phyloP scores from a whole-genome alignment of 495 filamentous ascomycete species.

The Penicillium egyptiacum region DNA sequence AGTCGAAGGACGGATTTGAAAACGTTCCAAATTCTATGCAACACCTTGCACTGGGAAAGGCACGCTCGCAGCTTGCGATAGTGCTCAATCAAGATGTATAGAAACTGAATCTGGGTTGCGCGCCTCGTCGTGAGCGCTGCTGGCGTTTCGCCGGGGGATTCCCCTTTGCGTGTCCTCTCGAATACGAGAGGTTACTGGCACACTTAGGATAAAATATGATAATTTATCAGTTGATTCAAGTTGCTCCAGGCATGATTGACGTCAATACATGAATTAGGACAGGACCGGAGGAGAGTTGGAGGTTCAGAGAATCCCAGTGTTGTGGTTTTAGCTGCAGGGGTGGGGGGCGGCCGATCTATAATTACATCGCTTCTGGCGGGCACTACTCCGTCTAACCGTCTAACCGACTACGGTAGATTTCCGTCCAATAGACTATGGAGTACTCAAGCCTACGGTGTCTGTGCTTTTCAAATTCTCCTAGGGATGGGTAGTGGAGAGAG shows the following conservation, averaged over 20 bases:
- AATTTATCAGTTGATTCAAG: background rate
- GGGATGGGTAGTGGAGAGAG: background rate
- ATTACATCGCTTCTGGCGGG: slow-evolving; percentile 28
- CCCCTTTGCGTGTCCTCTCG: background rate
- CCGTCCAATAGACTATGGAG: slow-evolving; percentile 16
- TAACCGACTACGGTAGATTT: slow-evolving; percentile 11
- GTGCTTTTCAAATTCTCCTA: slow-evolving; percentile 14
- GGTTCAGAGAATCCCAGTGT: slow-evolving; percentile 32
- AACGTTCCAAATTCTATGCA: background rate
- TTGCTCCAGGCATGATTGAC: slow-evolving; percentile 7
- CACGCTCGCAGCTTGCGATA: background rate
- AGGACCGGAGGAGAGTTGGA: slow-evolving; percentile 10
- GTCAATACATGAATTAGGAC: slow-evolving; percentile 9
- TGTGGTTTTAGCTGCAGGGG: slow-evolving; percentile 46
- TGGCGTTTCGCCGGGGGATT: background rate
- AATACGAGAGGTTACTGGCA: background rate
- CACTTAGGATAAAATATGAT: background rate
- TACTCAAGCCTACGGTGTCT: slow-evolving; percentile 13
- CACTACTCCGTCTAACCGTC: slow-evolving; percentile 10
- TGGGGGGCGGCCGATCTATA: slow-evolving; percentile 33
- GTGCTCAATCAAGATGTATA: background rate
- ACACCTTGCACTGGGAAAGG: background rate
- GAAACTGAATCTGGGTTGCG: background rate
- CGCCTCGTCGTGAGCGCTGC: background rate
- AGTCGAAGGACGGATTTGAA: background rate